These are phyloP conservation scores for Tremella yokohamensis DNA, from an alignment of 768 basidiomycete species.

Conservation along the genomic window DNA sequence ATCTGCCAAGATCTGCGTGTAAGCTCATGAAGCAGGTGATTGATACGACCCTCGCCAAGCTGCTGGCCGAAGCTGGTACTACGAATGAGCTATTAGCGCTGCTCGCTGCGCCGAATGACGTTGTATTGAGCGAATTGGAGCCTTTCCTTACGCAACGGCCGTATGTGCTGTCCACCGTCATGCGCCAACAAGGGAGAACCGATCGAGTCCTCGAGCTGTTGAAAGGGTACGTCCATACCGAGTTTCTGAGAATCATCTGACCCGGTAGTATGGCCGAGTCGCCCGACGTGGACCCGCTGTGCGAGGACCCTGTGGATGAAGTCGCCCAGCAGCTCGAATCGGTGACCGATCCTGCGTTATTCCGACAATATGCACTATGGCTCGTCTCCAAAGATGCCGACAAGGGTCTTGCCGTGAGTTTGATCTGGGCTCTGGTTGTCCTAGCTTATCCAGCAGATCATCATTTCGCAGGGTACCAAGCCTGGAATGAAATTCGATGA, in stretches of 20 bases:
- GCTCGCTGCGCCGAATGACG: constrained; percentile 58
- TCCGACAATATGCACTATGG: constrained; percentile 78
- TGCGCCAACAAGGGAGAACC: constrained; percentile 60
- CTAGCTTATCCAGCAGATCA: constrained; percentile 54
- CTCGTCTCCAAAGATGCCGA: constrained; percentile 66
- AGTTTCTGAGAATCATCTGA: constrained; percentile 54
- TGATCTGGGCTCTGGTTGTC: constrained; percentile 6
- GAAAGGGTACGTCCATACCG: constrained; percentile 51
- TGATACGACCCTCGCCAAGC: constrained; percentile 75
- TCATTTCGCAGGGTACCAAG: constrained; percentile 61
- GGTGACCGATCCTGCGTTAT: constrained; percentile 61
- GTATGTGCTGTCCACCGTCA: constrained; percentile 62
- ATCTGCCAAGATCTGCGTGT: neutral
- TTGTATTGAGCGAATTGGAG: constrained; percentile 65
- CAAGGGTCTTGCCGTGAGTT: constrained; percentile 65
- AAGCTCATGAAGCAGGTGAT: constrained; percentile 57
- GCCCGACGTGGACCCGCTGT: constrained; percentile 57
- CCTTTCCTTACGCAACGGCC: constrained; percentile 60
- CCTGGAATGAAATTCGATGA: constrained; percentile 65
- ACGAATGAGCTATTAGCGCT: constrained; percentile 63
- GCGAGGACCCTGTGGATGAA: constrained; percentile 62
- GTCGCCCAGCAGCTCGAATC: constrained; percentile 61
- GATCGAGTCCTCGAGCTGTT: constrained; percentile 65
- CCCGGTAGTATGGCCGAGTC: constrained; percentile 62
- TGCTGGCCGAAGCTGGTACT: constrained; percentile 64